Conservation (phyloP, 495 filamentous ascomycete genomes). For the Clohesyomyces aquaticus region DNA sequence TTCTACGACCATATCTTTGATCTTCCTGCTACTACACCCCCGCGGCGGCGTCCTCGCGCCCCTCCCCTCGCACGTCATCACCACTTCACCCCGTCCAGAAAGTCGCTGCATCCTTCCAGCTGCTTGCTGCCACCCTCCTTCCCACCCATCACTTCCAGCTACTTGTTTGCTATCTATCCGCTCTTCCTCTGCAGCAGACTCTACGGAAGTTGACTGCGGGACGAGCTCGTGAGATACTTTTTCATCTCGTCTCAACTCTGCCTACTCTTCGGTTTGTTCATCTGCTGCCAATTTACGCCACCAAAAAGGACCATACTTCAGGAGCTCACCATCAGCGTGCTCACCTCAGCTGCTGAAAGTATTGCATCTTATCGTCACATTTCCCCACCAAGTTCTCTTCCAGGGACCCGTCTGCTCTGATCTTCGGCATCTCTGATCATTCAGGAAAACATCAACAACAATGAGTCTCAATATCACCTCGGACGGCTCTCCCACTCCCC, state of each 20-base stretch:
- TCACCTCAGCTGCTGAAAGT: slow-evolving; percentile 26
- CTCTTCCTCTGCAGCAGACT: slow-evolving; percentile 5
- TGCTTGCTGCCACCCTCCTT: no score
- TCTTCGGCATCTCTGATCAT: slow-evolving; percentile 33
- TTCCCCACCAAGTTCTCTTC: slow-evolving; percentile 20
- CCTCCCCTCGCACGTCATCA: neutral
- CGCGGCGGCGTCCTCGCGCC: neutral
- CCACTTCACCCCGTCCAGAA: no score
- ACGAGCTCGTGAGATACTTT: slow-evolving; percentile 15
- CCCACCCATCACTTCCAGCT: slow-evolving; percentile 4
- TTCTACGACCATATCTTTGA: neutral
- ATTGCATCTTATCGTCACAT: slow-evolving; percentile 34
- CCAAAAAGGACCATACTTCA: slow-evolving; percentile 17
- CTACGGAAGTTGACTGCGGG: slow-evolving; percentile 16
- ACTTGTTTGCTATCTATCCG: slow-evolving; percentile 24
- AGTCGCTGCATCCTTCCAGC: no score
- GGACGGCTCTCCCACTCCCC: slow-evolving; percentile 43
- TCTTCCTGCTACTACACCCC: no score
- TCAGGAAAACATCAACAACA: slow-evolving; percentile 11
- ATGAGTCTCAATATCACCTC: slow-evolving; percentile 40
- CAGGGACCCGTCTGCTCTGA: slow-evolving; percentile 15
- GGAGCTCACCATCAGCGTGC: slow-evolving; percentile 12
- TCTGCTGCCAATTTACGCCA: slow-evolving; percentile 41
- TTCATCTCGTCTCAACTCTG: slow-evolving; percentile 22
- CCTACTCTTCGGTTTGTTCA: slow-evolving; percentile 24